Evolutionary conservation across 192 early-diverging fungal genomes (phyloP), one percentile per base, ranked within the genome.

Genomic region (Chytriomyces confervae): DNA sequence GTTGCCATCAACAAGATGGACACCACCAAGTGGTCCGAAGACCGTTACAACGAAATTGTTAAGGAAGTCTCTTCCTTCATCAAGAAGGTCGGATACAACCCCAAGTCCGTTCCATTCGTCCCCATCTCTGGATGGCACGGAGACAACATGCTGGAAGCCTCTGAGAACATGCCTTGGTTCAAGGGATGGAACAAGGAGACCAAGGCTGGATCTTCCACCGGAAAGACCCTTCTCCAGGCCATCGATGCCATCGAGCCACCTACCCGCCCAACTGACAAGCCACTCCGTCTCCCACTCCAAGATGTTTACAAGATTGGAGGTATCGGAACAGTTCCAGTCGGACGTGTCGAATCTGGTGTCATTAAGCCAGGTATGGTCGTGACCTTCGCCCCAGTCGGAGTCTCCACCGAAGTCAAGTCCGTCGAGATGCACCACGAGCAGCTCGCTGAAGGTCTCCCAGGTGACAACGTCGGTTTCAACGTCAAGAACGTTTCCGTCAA

Each of bases 1-100:
- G n/a, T n/a, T n/a, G n/a, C n/a, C n/a, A 92, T 98, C 88, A 98
- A 98, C 95, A 98, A 98, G 93, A 98, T 98, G 96, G 97, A 98
- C 93, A 90, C 97, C 85, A 92, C 92, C 91, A 92, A 94, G 87
- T 98, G 92, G 91, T 92, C 90, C 84, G 91, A 97, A 89, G 94
- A 90, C 81, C 96, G 97, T 84, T 97, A 93, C 92, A 88, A 91
- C 78, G 96, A 97, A 89, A 97, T 97, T 87, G 89, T 93, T 87
- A 96, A 97, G 91, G 97, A 97, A 86, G 91, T 96, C 72, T 89
- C 93, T 83, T 87, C 85, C 87, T 96, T 96, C 91, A 93, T 97
- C 92, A 96, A 96, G 93, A 95, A 96, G 92, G 94, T 96, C 86
- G 94, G 93, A 84, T 97, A 93, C 91, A 94, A 95, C 91, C 94